Percentiles rank a stretch among this genome's conserved stretches.
Evolutionary conservation across 2,329 filamentous ascomycete genomes (phyloP).

Genomic region (Pseudogymnoascus destructans): DNA sequence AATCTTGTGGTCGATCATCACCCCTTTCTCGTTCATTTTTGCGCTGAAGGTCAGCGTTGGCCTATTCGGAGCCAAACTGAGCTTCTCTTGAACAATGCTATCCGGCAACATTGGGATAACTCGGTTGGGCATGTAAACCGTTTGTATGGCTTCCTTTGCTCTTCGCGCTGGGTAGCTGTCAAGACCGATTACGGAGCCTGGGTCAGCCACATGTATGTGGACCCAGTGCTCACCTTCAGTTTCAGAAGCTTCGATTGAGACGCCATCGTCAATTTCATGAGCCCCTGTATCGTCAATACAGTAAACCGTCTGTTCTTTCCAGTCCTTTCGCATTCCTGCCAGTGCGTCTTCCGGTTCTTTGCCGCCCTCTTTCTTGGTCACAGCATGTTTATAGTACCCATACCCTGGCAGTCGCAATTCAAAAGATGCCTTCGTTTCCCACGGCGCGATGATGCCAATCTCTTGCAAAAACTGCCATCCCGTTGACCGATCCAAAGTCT

Average conservation of each 20-base stretch:
- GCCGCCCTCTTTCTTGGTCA: conserved; percentile 25
- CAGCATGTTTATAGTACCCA: conserved; percentile 21
- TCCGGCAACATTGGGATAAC: conserved; percentile 44
- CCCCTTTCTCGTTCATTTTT: conserved; percentile 39
- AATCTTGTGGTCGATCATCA: conserved; percentile 41
- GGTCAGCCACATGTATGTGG: conserved; percentile 67
- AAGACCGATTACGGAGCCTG: conserved; percentile 53
- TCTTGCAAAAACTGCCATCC: conserved; percentile 63
- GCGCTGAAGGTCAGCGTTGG: conserved; percentile 51
- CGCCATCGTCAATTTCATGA: conserved; percentile 63
- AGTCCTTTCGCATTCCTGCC: conserved; percentile 42
- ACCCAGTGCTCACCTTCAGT: conserved; percentile 52
- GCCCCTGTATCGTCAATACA: conserved; percentile 59
- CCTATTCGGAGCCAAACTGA: conserved; percentile 40
- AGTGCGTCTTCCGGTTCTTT: conserved; percentile 31
- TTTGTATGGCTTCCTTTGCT: conserved; percentile 46
- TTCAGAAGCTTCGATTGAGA: conserved; percentile 53
- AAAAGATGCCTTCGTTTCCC: conserved; percentile 55
- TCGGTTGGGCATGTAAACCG: conserved; percentile 47
- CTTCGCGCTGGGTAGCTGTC: conserved; percentile 45
- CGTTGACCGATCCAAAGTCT: conserved; percentile 33
- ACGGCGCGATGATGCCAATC: conserved; percentile 56
- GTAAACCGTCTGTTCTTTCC: conserved; percentile 47
- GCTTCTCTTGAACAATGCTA: conserved; percentile 34
- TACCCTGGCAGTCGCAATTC: conserved; percentile 41